Evolutionary conservation across 768 basidiomycete genomes (phyloP), one percentile per base, ranked within the genome.

Genomic region (Xerocomellus amylosporus): DNA sequence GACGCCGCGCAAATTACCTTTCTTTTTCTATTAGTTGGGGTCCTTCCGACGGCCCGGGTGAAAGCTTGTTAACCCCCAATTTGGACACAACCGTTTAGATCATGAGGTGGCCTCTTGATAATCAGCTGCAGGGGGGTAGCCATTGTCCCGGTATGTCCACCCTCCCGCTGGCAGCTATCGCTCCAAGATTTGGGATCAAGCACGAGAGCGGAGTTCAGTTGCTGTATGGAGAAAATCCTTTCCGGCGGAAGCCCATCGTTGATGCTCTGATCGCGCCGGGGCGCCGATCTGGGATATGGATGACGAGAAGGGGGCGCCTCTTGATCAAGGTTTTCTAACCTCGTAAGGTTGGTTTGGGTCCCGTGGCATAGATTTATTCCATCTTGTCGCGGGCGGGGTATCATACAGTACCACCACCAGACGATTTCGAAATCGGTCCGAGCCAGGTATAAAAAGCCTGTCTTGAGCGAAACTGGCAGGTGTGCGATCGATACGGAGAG

Each of bases 31-130:
- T 9, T 28, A 28, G n/a, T n/a, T n/a, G 6, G 5, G 12, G 26
- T 19, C 28, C n/a, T 13, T 46, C 55, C 56, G 56, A 42, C 49
- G 30, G 44, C 8, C 19, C 19, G 33, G 20, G 33, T 5, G 30
- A 37, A 42, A 46, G 12, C 34, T 8, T 30, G 51, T 60, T 60
- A 59, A 54, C 46, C 33, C 54, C 58, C 28, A 15, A 60, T 41
- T 55, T 60, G 20, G 58, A 59, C 52, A 55, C 46, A 37, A 33
- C 39, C 15, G 14, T 10, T 28, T 10, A 33, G 54, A 37, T 37
- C 36, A 17, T 10, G 17, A 58, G 34, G 37, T 8, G 20, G 19
- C 41, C 4, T 42, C 37, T 9, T 20, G n/a, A 28, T 44, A 13
- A 48, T 14, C 28, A 20, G 17, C 24, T 24, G 24, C 24, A 24